Percentiles rank a stretch among this genome's conserved stretches.
Evolutionary conservation across 352 stramenopile species (phyloP).

Genomic region (Phytophthora podocarpi): DNA sequence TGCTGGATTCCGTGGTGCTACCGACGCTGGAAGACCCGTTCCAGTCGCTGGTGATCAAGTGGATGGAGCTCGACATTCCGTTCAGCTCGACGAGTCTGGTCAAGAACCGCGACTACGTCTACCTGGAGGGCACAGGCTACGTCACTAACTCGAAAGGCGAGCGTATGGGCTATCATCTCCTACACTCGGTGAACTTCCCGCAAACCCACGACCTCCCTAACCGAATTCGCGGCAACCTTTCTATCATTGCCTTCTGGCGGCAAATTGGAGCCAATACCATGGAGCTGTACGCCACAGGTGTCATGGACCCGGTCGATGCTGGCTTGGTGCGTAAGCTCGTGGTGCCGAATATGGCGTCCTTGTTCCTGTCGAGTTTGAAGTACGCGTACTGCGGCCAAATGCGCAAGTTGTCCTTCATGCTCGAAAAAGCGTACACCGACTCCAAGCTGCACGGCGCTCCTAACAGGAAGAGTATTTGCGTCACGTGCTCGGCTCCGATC

Average conservation of each 20-base stretch:
- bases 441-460: constrained; percentile 26
- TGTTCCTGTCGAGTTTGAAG: constrained; percentile 34
- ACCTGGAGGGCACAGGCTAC: constrained; percentile 38
- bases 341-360: constrained; percentile 31
- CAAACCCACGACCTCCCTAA: constrained; percentile 44
- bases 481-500: constrained; percentile 32
- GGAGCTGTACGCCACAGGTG: constrained; percentile 45
- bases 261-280: constrained; percentile 48
- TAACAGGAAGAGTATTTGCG: constrained; percentile 27
- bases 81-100: constrained; percentile 43
- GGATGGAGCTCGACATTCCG: constrained; percentile 53
- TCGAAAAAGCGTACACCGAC: constrained; percentile 39
- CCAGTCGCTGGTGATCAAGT: constrained; percentile 39
- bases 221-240: constrained; percentile 53
- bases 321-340: constrained; percentile 38
- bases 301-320: constrained; percentile 38
- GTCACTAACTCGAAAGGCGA: constrained; percentile 29
- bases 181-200: constrained; percentile 43
- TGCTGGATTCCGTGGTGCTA: constrained; percentile 37
- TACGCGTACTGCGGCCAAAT: constrained; percentile 43
- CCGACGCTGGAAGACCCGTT: constrained; percentile 44
- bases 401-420: constrained; percentile 46
- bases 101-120: constrained; percentile 43
- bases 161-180: constrained; percentile 38
- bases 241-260: constrained; percentile 46